Conservation (phyloP, 192 early-diverging fungal species). For the Tieghemiomyces parasiticus region DNA sequence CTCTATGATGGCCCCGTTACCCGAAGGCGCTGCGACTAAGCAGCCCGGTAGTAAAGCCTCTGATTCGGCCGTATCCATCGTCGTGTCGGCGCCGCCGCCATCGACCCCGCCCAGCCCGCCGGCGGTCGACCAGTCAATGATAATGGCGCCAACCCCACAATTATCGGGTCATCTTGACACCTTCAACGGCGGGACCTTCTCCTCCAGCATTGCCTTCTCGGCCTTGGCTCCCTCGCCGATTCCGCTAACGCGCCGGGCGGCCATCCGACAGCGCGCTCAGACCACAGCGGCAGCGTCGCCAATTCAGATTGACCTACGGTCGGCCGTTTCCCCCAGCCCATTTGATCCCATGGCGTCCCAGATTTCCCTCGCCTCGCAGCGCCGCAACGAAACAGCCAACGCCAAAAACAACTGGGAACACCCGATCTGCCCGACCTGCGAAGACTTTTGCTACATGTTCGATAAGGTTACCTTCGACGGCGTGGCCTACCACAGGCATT, state of each 20-base stretch:
- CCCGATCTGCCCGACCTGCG: conserved; percentile 29
- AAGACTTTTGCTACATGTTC: conserved; percentile 24
- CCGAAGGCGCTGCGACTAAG: too few species aligned
- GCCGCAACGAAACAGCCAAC: conserved; percentile 6
- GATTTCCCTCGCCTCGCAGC: too few species aligned
- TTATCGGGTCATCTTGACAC: background rate
- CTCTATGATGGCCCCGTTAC: background rate
- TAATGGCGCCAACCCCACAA: background rate
- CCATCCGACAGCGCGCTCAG: background rate
- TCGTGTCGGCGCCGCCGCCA: background rate
- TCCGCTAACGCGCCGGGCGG: background rate
- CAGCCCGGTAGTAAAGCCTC: too few species aligned
- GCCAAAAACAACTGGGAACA: conserved; percentile 29
- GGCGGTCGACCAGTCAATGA: background rate
- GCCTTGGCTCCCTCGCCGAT: background rate
- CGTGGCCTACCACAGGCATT: conserved; percentile 33
- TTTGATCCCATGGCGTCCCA: too few species aligned
- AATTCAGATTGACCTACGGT: background rate
- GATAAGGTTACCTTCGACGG: conserved; percentile 31
- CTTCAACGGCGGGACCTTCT: background rate
- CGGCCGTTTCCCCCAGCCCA: background rate
- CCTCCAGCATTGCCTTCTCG: background rate
- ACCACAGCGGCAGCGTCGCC: background rate
- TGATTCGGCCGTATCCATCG: background rate
- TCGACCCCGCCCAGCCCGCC: background rate